Evolutionary conservation across 768 basidiomycete genomes (phyloP).

Genomic region (Suillus occidentalis): DNA sequence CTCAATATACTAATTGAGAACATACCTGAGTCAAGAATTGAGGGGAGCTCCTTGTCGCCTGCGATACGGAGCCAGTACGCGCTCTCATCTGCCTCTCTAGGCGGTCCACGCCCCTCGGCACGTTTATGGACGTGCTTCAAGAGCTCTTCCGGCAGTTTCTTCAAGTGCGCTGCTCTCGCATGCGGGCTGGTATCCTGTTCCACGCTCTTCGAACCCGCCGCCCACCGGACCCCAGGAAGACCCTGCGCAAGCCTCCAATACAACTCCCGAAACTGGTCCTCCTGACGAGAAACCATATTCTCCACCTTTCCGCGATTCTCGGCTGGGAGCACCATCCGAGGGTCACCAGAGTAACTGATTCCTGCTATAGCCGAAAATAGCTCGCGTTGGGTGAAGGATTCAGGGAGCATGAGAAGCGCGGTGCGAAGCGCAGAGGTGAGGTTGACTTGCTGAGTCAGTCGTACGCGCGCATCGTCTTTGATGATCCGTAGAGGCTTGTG

Average conservation of each 20-base stretch:
- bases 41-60: conserved; percentile 56
- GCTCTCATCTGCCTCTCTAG: conserved; percentile 63
- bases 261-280: conserved; percentile 80
- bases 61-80: conserved; percentile 77
- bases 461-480: conserved; percentile 88
- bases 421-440: conserved; percentile 86
- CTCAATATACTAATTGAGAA: conserved; percentile 4
- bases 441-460: conserved; percentile 92
- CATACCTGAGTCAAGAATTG: conserved; percentile 56
- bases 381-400: conserved; percentile 75
- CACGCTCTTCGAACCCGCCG: conserved; percentile 45
- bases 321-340: conserved; percentile 89
- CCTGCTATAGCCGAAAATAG: conserved; percentile 86
- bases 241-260: conserved; percentile 80
- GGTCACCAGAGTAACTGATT: conserved; percentile 87
- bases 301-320: conserved; percentile 94
- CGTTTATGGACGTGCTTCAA: conserved; percentile 49
- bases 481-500: conserved; percentile 96
- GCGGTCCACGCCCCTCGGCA: conserved; percentile 33
- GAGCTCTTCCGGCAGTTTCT: conserved; percentile 74
- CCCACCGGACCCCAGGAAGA: conserved; percentile 81
- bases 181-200: conserved; percentile 74
- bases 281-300: conserved; percentile 87
- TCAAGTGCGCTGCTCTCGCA: conserved; percentile 70
- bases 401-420: conserved; percentile 84